A percentile compares a stretch with the other conserved stretches of the same genome.
Evolutionary conservation across 352 stramenopile genomes (phyloP).

Genomic region (Phytopythium montanum): DNA sequence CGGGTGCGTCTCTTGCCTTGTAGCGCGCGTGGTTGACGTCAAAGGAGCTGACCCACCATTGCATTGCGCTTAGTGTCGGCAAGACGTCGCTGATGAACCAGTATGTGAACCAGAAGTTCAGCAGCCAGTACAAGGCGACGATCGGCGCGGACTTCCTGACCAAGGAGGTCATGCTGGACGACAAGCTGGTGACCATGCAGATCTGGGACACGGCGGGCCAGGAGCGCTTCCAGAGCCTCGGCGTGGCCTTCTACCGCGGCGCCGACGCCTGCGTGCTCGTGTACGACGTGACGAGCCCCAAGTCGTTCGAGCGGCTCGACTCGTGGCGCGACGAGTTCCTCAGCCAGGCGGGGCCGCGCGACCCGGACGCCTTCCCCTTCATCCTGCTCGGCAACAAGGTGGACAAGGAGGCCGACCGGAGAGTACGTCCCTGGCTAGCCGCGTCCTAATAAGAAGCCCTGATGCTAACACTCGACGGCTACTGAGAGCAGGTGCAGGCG

Average conservation of each 20-base stretch:
- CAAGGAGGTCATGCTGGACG: slow-evolving; percentile 95
- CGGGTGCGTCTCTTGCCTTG: slow-evolving; percentile 61
- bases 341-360: slow-evolving; percentile 84
- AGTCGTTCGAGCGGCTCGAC: slow-evolving; percentile 97
- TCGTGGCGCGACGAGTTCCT: slow-evolving; percentile 98
- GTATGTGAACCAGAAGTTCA: slow-evolving; percentile 99
- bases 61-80: slow-evolving; percentile 80
- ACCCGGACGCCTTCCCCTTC: slow-evolving; percentile 96
- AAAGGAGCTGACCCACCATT: too few species aligned
- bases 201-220: slow-evolving; percentile 99
- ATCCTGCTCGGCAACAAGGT: slow-evolving; percentile 99
- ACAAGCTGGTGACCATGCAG: slow-evolving; percentile 96
- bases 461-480: not conserved
- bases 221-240: slow-evolving; percentile 98
- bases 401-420: slow-evolving; percentile 90
- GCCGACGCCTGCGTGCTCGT: slow-evolving; percentile 98
- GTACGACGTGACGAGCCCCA: slow-evolving; percentile 98
- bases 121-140: slow-evolving; percentile 98
- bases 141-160: slow-evolving; percentile 99
- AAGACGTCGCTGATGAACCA: slow-evolving; percentile 99
- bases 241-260: slow-evolving; percentile 97
- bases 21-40: not conserved
- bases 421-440: slow-evolving; percentile 25
- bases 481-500: slow-evolving; percentile 50
- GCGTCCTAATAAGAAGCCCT: too few species aligned